Evolutionary conservation across 129 eudicot genomes (phyloP).

Genomic region (Apium graveolens): DNA sequence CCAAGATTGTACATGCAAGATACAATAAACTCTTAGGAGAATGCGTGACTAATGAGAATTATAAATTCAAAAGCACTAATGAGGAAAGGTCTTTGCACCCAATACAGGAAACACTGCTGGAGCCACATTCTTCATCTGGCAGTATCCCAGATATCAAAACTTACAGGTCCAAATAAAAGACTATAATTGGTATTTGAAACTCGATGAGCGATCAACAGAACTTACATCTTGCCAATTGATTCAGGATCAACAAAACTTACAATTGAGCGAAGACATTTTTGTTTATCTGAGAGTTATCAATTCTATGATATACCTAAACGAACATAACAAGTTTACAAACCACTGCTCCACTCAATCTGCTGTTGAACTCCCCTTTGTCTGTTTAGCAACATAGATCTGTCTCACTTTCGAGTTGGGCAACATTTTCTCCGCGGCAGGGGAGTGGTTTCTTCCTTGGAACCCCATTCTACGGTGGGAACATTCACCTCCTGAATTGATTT

Average conservation of each 20-base stretch:
- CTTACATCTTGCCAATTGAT: too few relatives aligned
- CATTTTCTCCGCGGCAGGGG: slow-evolving; percentile 44
- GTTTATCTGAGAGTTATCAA: background rate
- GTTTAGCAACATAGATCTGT: slow-evolving; percentile 91
- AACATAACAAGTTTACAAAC: background rate
- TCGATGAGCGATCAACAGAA: background rate
- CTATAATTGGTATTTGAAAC: background rate
- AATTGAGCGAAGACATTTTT: too few relatives aligned
- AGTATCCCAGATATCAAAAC: too few relatives aligned
- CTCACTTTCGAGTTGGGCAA: slow-evolving; percentile 54
- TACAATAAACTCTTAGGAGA: too few relatives aligned
- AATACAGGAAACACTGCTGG: too few relatives aligned
- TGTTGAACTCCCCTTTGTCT: slow-evolving; percentile 46
- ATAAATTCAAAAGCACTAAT: too few relatives aligned
- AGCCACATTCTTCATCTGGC: too few relatives aligned
- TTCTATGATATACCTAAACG: background rate
- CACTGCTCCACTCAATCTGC: slow-evolving; percentile 17
- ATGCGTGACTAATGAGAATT: too few relatives aligned
- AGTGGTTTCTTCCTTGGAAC: slow-evolving; percentile 67
- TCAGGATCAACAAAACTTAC: background rate
- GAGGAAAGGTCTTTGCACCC: too few relatives aligned
- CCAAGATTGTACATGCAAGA: too few relatives aligned
- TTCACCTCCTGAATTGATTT: slow-evolving; percentile 45
- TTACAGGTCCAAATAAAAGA: too few relatives aligned
- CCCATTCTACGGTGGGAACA: slow-evolving; percentile 73